Conservation (phyloP, 2,329 filamentous ascomycete species). For the Colletotrichum plurivorum region DNA sequence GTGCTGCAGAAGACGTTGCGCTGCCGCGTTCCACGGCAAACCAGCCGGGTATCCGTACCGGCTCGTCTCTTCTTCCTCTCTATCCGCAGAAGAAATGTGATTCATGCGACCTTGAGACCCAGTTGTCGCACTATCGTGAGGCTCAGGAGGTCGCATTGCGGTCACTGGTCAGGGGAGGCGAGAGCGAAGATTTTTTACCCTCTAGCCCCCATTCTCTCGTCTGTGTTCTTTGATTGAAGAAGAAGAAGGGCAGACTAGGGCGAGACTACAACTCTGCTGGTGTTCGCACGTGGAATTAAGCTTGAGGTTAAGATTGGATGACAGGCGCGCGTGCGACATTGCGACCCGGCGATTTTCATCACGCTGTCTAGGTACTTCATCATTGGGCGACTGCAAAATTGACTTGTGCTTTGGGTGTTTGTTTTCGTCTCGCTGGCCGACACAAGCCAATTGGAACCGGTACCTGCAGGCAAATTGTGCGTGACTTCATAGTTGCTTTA, state of each 20-base stretch:
- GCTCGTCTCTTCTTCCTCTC: background rate
- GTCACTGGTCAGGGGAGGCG: background rate
- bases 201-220: too few relatives aligned
- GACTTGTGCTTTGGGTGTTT: background rate
- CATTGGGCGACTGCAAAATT: background rate
- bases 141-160: background rate
- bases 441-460: slow-evolving; percentile 9
- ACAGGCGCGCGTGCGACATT: slow-evolving; percentile 35
- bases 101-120: slow-evolving; percentile 29
- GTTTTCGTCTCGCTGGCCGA: background rate
- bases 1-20: slow-evolving; percentile 21
- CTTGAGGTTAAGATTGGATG: slow-evolving; percentile 39
- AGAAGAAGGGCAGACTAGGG: background rate
- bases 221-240: background rate
- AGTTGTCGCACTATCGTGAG: slow-evolving; percentile 10
- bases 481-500: slow-evolving; percentile 16
- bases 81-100: background rate
- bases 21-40: slow-evolving; percentile 24
- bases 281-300: slow-evolving; percentile 37
- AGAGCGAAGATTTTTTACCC: background rate
- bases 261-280: background rate
- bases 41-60: background rate
- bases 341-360: slow-evolving; percentile 23
- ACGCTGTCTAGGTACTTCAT: background rate
- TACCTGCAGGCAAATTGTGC: slow-evolving; percentile 7